Evolutionary conservation across 2,329 filamentous ascomycete species (phyloP).

Genomic region (Pseudogymnoascus verrucosus): DNA sequence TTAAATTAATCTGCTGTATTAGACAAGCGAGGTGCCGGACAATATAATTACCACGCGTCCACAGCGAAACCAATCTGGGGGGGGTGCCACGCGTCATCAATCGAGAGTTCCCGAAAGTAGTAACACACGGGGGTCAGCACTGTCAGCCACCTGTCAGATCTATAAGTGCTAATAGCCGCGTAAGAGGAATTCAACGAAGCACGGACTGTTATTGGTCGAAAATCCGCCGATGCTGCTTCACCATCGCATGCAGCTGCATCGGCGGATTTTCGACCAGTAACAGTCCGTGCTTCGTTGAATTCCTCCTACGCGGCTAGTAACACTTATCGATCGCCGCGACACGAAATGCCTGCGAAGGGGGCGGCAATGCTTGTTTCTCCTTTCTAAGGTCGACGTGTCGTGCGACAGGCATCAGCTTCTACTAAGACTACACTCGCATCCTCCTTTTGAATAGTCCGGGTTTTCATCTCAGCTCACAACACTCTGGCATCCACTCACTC

Average conservation of each 20-base stretch:
- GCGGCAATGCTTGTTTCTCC: background rate
- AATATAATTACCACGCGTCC: background rate
- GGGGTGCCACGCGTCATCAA: background rate
- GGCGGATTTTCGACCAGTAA: slow-evolving; percentile 10
- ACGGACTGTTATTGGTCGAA: no score
- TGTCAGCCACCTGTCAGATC: background rate
- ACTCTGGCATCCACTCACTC: slow-evolving; percentile 10
- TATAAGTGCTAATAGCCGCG: no score
- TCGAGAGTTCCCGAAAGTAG: background rate
- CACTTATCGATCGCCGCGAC: slow-evolving; percentile 5
- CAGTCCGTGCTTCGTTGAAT: background rate
- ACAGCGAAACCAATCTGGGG: slow-evolving; percentile 1
- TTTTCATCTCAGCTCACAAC: slow-evolving; percentile 11
- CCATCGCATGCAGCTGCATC: background rate
- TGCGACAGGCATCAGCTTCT: slow-evolving; percentile 3
- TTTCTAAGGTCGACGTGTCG: slow-evolving; percentile 1
- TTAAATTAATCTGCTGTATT: no score
- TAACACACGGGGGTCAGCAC: background rate
- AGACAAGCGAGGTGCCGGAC: no score
- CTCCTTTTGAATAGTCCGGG: slow-evolving; percentile 8
- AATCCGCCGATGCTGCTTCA: no score
- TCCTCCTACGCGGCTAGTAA: no score
- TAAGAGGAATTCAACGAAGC: no score
- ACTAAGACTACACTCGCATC: slow-evolving; percentile 1
- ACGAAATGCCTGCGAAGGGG: slow-evolving; percentile 10